A percentile compares a stretch with the other conserved stretches of the same genome.
Evolutionary conservation across 1,284 basidiomycete genomes (phyloP).

Genomic region (Psilocybe mexicana): DNA sequence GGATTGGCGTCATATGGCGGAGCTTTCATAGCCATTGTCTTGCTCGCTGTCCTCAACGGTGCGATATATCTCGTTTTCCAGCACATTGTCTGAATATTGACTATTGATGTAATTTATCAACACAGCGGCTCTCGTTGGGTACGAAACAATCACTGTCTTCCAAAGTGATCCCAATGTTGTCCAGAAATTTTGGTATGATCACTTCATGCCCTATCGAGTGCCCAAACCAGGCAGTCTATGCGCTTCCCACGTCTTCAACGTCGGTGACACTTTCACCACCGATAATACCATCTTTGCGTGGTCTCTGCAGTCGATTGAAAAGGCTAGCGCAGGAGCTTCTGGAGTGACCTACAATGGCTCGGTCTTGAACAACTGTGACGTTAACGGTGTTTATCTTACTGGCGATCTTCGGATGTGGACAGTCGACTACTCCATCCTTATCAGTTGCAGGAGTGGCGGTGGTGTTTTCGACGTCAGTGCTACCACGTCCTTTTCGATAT

Average conservation of each 20-base stretch:
- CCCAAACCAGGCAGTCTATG: constrained; percentile 21
- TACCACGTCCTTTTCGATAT: constrained; percentile 17
- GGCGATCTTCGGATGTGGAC: constrained; percentile 17
- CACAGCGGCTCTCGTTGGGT: constrained; percentile 12
- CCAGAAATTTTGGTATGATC: constrained; percentile 21
- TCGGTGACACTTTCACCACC: constrained; percentile 24
- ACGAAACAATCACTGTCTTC: constrained; percentile 23
- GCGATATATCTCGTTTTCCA: neutral
- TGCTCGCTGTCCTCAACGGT: constrained; percentile 12
- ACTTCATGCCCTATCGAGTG: constrained; percentile 14
- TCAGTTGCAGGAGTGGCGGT: constrained; percentile 14
- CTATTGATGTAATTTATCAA: neutral
- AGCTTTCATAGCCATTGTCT: constrained; percentile 2
- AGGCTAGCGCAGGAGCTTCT: constrained; percentile 19
- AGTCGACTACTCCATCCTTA: constrained; percentile 18
- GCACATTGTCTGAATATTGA: neutral
- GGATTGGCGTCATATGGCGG: neutral
- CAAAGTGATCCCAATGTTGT: constrained; percentile 20
- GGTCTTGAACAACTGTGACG: constrained; percentile 23
- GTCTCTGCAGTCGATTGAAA: constrained; percentile 14
- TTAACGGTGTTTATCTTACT: constrained; percentile 19
- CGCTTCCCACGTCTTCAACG: constrained; percentile 20
- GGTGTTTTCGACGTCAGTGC: constrained; percentile 12
- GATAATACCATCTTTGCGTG: constrained; percentile 24
- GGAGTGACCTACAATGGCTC: constrained; percentile 22